phyloP scores from a whole-genome alignment of 352 stramenopile species.

The Globisporangium iwayamae region DNA sequence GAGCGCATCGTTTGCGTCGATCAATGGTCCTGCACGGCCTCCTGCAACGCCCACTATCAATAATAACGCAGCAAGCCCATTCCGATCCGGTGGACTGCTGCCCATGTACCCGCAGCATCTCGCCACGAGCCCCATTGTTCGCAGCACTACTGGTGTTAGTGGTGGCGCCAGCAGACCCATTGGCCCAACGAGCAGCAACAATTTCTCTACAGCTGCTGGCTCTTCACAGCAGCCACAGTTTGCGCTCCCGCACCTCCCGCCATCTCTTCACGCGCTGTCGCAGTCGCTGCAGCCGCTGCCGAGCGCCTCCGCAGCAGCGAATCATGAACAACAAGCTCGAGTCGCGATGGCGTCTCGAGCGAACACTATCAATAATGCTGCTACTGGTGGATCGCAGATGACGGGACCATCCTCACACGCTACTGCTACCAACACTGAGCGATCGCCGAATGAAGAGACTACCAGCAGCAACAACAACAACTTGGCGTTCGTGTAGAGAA shows the following conservation, averaged over 20 bases:
- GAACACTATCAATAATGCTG: not conserved
- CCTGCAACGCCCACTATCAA: not conserved
- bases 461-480: not conserved
- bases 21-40: not conserved
- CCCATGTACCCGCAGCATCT: not conserved
- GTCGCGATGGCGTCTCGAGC: not conserved
- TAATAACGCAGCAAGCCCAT: not conserved
- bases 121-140: not conserved
- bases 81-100: not conserved
- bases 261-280: constrained; percentile 6
- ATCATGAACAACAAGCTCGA: not conserved
- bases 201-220: not conserved
- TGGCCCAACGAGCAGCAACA: not conserved
- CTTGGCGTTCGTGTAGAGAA: not conserved
- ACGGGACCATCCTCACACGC: not conserved
- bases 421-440: not conserved
- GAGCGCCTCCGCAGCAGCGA: not conserved
- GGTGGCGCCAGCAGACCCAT: not conserved
- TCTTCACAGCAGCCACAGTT: not conserved
- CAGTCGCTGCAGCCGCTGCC: constrained; percentile 13
- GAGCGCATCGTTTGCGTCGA: not conserved
- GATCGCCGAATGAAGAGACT: not conserved
- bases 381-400: not conserved
- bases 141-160: not conserved
- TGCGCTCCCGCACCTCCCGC: constrained; percentile 7